phyloP scores from a whole-genome alignment of 2,329 filamentous ascomycete species.

The Colletotrichum higginsianum region DNA sequence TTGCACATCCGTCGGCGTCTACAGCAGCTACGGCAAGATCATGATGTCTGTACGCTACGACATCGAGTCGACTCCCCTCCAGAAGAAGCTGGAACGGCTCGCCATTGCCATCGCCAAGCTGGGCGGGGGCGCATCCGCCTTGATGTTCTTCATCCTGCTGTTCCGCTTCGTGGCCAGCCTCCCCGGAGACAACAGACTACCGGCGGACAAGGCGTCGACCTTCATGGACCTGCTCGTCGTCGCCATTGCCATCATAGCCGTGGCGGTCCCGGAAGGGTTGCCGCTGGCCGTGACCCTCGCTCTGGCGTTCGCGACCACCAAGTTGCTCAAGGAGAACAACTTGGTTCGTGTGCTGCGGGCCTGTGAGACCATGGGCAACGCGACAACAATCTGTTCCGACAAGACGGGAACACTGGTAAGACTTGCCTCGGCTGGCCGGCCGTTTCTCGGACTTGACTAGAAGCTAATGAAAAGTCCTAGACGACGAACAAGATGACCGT shows the following conservation, averaged over 20 bases:
- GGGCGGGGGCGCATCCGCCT: slow-evolving; percentile 75
- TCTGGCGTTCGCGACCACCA: slow-evolving; percentile 77
- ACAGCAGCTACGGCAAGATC: slow-evolving; percentile 68
- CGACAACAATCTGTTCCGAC: slow-evolving; percentile 82
- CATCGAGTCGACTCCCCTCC: slow-evolving; percentile 66
- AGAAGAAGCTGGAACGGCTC: slow-evolving; percentile 64
- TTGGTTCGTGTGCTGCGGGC: slow-evolving; percentile 78
- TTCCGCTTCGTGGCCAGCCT: slow-evolving; percentile 80
- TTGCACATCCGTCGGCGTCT: slow-evolving; percentile 67
- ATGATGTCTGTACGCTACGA: slow-evolving; percentile 69
- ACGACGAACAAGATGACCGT: slow-evolving; percentile 50
- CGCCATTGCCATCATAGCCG: slow-evolving; percentile 75
- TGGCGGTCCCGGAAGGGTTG: slow-evolving; percentile 76
- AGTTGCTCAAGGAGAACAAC: slow-evolving; percentile 80
- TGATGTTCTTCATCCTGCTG: slow-evolving; percentile 80
- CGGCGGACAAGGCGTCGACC: slow-evolving; percentile 64
- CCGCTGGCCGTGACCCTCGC: slow-evolving; percentile 78
- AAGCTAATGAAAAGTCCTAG: slow-evolving; percentile 7
- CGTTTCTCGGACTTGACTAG: neutral
- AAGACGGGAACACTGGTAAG: slow-evolving; percentile 27
- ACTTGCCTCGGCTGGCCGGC: too few relatives aligned
- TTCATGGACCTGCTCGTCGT: slow-evolving; percentile 77
- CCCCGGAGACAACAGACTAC: slow-evolving; percentile 62
- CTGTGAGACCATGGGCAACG: slow-evolving; percentile 81
- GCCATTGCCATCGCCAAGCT: slow-evolving; percentile 59